Evolutionary conservation across 2,329 filamentous ascomycete species (phyloP), one percentile per base, ranked within the genome.

Genomic region (Aphanocladium album): DNA sequence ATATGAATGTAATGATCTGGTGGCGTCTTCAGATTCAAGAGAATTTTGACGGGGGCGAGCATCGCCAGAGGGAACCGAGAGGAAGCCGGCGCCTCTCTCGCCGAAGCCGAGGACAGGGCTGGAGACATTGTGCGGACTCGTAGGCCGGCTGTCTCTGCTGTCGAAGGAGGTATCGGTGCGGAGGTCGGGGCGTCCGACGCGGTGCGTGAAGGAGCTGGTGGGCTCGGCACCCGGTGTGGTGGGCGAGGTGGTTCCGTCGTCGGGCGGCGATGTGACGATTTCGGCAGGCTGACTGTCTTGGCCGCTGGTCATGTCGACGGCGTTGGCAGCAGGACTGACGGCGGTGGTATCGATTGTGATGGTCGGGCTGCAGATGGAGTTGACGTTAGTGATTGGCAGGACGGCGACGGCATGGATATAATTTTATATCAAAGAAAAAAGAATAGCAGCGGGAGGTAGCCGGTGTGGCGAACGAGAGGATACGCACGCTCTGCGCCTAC

Each of bases 101-200:
- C 75, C 19, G 78, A 73, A 14, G 83, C 64, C 60, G 33, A 62
- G 60, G 9, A 84, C 76, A 1, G 82, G 82, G 63, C 77, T 85
- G 30, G 86, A 89, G 54, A 91, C 80, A 75, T 90, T 91, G 72
- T 90, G 87, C 9, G 88, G 87, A 64, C 88, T 90, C 14, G 84
- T 87, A 1, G 88, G 88, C 61, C 86, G 79, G 70, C 83, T 88
- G 63, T 88, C 85, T 65, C 77, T 82, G 72, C 81, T 85, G 21
- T 90, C 88, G 66, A 89, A 87, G 1, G 86, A 86, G 41, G 79
- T 78, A n/a, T 82, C 78, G 16, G 78, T 75, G 63, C 80, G 79
- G 45, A 83, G 69, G 61, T 88, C 82, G 45, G 69, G 67, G 60
- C 64, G 63, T 12, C 65, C 60, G 56, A 67, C 61, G 61, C 69